Percentiles rank a stretch among this genome's conserved stretches.
phyloP scores from a whole-genome alignment of 2,329 filamentous ascomycete genomes.

The Penicillium thymicola region DNA sequence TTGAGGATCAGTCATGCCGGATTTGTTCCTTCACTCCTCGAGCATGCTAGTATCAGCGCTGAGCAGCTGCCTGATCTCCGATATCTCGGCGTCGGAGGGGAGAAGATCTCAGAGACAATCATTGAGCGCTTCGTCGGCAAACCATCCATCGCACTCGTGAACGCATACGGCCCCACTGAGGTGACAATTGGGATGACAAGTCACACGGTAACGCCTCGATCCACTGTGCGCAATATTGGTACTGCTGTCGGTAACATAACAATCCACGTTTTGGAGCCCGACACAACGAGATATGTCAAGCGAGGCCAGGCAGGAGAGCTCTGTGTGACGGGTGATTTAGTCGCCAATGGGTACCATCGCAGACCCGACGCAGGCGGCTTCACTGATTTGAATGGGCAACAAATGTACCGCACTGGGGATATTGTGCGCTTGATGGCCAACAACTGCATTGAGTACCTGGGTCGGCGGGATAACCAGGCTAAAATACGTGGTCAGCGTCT shows the following conservation, averaged over 20 bases:
- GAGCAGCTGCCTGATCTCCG: constrained; percentile 7
- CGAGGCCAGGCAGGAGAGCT: constrained; percentile 12
- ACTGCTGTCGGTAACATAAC: constrained; percentile 12
- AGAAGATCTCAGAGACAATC: constrained; percentile 14
- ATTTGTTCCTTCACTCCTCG: constrained; percentile 12
- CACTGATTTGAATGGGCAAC: neutral
- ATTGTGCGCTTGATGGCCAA: constrained; percentile 13
- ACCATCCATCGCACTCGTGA: constrained; percentile 5
- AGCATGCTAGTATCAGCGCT: constrained; percentile 8
- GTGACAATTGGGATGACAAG: constrained; percentile 13
- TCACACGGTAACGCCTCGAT: constrained; percentile 5
- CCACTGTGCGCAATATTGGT: constrained; percentile 12
- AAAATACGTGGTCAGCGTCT: constrained; percentile 11
- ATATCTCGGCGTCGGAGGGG: constrained; percentile 13
- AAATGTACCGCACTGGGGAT: constrained; percentile 11
- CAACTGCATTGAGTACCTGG: constrained; percentile 11
- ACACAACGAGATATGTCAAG: constrained; percentile 7
- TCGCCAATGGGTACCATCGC: constrained; percentile 3
- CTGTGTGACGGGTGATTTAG: constrained; percentile 6
- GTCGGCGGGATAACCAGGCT: constrained; percentile 6
- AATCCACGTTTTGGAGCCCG: constrained; percentile 7
- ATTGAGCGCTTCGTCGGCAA: constrained; percentile 12
- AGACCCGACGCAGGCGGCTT: constrained; percentile 8
- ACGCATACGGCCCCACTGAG: constrained; percentile 16
- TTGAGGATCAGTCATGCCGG: constrained; percentile 9